Conservation (phyloP, 257 asterid genomes). For the Solanum medicagineum region DNA sequence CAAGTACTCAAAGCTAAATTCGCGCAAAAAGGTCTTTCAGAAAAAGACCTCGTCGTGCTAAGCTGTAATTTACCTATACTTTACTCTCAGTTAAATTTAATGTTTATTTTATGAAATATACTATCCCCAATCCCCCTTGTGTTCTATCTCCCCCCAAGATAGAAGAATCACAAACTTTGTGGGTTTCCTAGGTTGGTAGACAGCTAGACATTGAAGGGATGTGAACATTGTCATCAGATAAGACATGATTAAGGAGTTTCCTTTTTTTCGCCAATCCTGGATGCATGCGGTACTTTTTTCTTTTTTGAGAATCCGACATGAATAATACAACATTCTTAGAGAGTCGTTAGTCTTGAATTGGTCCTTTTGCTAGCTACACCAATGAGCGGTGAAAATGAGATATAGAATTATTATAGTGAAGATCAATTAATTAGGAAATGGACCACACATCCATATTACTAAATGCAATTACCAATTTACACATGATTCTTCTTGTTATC, state of each 20-base stretch:
- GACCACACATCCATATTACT: background rate
- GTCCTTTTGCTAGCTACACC: no score
- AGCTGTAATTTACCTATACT: conserved; percentile 21
- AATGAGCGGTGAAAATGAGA: background rate
- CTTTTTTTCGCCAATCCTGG: background rate
- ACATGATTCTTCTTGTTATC: background rate
- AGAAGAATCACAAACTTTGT: background rate
- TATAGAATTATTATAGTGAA: background rate
- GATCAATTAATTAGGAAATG: background rate
- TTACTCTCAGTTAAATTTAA: background rate
- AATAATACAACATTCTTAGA: background rate
- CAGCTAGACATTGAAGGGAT: conserved; percentile 15
- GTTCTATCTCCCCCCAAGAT: background rate
- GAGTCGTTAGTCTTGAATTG: background rate
- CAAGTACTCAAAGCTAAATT: conserved; percentile 42
- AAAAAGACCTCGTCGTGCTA: conserved; percentile 58
- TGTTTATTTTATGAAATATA: background rate
- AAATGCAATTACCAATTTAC: background rate
- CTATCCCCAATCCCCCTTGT: background rate
- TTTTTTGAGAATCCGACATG: background rate
- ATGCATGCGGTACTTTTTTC: background rate
- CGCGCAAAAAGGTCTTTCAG: conserved; percentile 40
- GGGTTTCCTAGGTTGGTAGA: conserved; percentile 17
- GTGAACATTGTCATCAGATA: background rate
- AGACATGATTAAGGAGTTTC: background rate